These are phyloP conservation scores for Alnus glutinosa DNA, from an alignment of 306 rosid species.

Conservation along the genomic window DNA sequence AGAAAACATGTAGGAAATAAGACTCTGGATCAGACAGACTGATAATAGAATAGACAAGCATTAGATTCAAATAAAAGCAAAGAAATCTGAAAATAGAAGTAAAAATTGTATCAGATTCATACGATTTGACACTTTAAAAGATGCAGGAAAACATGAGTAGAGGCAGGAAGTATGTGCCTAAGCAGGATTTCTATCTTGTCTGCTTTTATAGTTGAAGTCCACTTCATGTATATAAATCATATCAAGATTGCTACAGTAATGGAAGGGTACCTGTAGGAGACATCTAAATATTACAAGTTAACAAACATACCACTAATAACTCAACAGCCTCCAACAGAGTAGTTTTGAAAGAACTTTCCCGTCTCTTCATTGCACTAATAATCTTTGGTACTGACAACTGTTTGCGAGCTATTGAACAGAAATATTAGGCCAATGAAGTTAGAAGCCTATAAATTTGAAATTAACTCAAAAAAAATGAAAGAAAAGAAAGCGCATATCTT, in stretches of 20 bases:
- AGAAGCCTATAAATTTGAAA: constrained; percentile 13
- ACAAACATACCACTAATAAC: constrained; percentile 51
- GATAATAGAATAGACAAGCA: background rate
- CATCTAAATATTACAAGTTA: constrained; percentile 1
- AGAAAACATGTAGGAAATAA: background rate
- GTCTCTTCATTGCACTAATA: constrained; percentile 55
- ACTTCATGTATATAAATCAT: background rate
- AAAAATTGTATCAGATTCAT: background rate
- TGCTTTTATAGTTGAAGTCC: too few species aligned
- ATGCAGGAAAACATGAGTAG: too few species aligned
- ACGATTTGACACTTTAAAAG: too few species aligned
- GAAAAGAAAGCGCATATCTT: constrained; percentile 10
- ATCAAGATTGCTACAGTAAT: constrained; percentile 6
- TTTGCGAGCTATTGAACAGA: constrained; percentile 47
- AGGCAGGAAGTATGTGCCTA: too few species aligned
- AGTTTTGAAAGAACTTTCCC: constrained; percentile 63
- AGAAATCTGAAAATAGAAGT: background rate
- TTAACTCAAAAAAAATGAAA: constrained; percentile 14
- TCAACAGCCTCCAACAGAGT: constrained; percentile 57
- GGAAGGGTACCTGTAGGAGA: constrained; percentile 1
- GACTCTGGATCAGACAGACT: background rate
- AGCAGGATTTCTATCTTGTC: too few species aligned
- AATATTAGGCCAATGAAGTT: constrained; percentile 25
- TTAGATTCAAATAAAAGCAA: background rate
- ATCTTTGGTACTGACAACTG: constrained; percentile 45